phyloP scores from a whole-genome alignment of 345 rosid genomes.

The Trapa incisa region DNA sequence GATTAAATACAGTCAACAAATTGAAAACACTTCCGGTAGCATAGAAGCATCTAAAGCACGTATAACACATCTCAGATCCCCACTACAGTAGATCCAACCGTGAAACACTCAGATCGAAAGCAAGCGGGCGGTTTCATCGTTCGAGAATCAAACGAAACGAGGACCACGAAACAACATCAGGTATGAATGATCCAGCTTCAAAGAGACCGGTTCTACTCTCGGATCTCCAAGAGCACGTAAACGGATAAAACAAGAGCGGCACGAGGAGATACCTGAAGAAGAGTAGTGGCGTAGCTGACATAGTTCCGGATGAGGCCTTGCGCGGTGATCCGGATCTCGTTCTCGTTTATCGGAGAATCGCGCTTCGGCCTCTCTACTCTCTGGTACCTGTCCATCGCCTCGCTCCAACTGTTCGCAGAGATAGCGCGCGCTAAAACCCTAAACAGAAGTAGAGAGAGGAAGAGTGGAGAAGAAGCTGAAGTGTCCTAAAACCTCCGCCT shows the following conservation, averaged over 20 bases:
- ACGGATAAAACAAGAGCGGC: too few relatives aligned
- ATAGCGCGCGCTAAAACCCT: conserved; percentile 39
- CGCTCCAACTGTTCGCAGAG: background rate
- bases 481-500: background rate
- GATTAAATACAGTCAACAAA: too few relatives aligned
- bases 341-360: conserved; percentile 69
- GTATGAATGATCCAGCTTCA: background rate
- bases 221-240: background rate
- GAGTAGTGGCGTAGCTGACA: conserved; percentile 70
- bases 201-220: too few relatives aligned
- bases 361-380: conserved; percentile 75
- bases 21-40: too few relatives aligned
- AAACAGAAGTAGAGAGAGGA: conserved; percentile 10
- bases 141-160: background rate
- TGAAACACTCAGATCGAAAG: background rate
- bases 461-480: background rate
- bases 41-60: background rate
- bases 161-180: background rate
- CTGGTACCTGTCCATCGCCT: conserved; percentile 71
- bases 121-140: background rate
- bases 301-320: conserved; percentile 76
- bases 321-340: conserved; percentile 93
- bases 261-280: conserved; percentile 9
- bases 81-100: background rate
- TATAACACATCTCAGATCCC: background rate